Evolutionary conservation across 345 rosid genomes (phyloP).

Genomic region (Salix viminalis): DNA sequence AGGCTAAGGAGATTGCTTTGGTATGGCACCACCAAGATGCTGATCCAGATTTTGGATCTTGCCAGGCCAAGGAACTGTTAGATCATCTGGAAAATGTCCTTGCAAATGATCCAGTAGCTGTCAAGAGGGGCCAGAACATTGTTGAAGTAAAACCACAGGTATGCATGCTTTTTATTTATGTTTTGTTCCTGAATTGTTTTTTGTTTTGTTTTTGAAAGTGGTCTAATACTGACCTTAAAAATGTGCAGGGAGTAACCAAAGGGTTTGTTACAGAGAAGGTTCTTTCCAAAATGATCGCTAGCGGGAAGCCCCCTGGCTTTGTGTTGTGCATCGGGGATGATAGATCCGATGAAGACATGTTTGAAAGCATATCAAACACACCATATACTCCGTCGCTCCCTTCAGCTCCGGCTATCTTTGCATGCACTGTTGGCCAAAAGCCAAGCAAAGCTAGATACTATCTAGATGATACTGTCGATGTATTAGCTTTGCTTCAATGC

Average conservation of each 20-base stretch:
- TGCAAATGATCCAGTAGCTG: constrained; percentile 59
- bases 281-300: constrained; percentile 21
- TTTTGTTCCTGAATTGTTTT: neutral
- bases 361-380: constrained; percentile 17
- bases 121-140: constrained; percentile 52
- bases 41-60: constrained; percentile 56
- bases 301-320: constrained; percentile 22
- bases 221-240: constrained; percentile 7
- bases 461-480: constrained; percentile 22
- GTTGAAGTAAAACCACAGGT: constrained; percentile 74
- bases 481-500: constrained; percentile 20
- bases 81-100: constrained; percentile 66
- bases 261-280: constrained; percentile 22
- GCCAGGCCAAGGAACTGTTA: constrained; percentile 60
- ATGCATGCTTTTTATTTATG: neutral
- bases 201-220: neutral
- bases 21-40: constrained; percentile 74
- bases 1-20: constrained; percentile 58
- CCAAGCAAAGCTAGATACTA: constrained; percentile 36
- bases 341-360: constrained; percentile 33
- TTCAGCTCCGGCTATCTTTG: constrained; percentile 20
- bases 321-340: constrained; percentile 34
- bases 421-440: constrained; percentile 33
- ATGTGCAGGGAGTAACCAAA: constrained; percentile 28
- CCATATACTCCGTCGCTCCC: constrained; percentile 4